Percentiles rank a stretch among this genome's conserved stretches.
Conservation (phyloP, 495 filamentous ascomycete species). For the Endocarpon pusillum region DNA sequence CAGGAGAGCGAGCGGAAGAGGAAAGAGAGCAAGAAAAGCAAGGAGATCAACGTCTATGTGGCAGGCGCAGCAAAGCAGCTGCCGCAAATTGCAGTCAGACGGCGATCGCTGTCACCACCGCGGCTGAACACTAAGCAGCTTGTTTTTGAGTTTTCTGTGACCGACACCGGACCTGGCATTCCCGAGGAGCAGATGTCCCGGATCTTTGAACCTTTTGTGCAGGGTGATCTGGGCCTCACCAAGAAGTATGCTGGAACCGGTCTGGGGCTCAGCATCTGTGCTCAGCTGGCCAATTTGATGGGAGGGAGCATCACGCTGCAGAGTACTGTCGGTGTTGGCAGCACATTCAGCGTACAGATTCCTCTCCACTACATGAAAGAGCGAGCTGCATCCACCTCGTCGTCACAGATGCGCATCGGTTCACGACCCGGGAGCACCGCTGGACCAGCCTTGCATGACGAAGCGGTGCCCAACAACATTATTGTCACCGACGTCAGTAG, state of each 20-base stretch:
- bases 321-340: slow-evolving; percentile 58
- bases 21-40: too few species aligned
- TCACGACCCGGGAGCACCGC: slow-evolving; percentile 1
- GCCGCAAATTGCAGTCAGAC: slow-evolving; percentile 27
- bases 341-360: slow-evolving; percentile 68
- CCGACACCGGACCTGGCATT: slow-evolving; percentile 86
- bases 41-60: slow-evolving; percentile 41
- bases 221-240: slow-evolving; percentile 73
- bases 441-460: slow-evolving; percentile 11
- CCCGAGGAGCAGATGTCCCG: slow-evolving; percentile 53
- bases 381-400: slow-evolving; percentile 33
- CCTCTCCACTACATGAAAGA: slow-evolving; percentile 65
- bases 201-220: slow-evolving; percentile 90
- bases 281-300: slow-evolving; percentile 72
- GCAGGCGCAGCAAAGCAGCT: slow-evolving; percentile 32
- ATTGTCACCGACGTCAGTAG: slow-evolving; percentile 11
- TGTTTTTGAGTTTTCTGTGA: slow-evolving; percentile 71
- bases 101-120: slow-evolving; percentile 44
- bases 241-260: slow-evolving; percentile 87
- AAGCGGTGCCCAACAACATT: slow-evolving; percentile 17
- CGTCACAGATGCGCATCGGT: slow-evolving; percentile 1
- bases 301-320: slow-evolving; percentile 54
- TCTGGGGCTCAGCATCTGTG: slow-evolving; percentile 77
- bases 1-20: slow-evolving; percentile 4
- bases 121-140: slow-evolving; percentile 39